Evolutionary conservation across 768 basidiomycete species (phyloP).

Genomic region (Rhizopogon roseolus): DNA sequence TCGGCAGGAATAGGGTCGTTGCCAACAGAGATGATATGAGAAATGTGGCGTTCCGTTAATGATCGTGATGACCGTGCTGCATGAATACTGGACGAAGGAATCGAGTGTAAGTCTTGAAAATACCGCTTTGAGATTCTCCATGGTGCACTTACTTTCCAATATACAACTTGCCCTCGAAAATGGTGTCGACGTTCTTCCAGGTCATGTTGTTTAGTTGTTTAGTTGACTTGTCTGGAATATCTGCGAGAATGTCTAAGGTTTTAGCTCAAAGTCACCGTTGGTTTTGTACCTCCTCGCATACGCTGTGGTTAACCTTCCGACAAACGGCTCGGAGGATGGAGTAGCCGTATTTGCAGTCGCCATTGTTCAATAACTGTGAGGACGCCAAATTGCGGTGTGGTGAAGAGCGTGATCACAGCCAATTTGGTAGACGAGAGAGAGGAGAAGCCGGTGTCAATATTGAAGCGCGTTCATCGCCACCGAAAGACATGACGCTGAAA

Average conservation of each 20-base stretch:
- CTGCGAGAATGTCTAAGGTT: conserved; percentile 19
- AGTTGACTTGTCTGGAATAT: conserved; percentile 21
- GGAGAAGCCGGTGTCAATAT: conserved; percentile 20
- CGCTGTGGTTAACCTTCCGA: conserved; percentile 11
- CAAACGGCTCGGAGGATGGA: conserved; percentile 24
- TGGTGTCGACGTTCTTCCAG: conserved; percentile 66
- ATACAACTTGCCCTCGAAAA: conserved; percentile 63
- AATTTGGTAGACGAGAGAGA: conserved; percentile 17
- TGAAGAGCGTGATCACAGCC: conserved; percentile 28
- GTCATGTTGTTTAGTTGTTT: conserved; percentile 22
- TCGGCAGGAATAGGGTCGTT: conserved; percentile 68
- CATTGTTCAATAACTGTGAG: conserved; percentile 14
- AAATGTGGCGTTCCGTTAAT: conserved; percentile 69
- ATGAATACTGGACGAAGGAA: conserved; percentile 43
- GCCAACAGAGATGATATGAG: conserved; percentile 78
- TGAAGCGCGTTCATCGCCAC: conserved; percentile 28
- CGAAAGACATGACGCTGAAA: conserved; percentile 20
- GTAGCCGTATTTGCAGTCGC: conserved; percentile 22
- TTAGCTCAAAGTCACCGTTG: conserved; percentile 20
- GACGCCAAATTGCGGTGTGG: conserved; percentile 26
- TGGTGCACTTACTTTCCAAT: conserved; percentile 63
- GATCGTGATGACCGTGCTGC: conserved; percentile 70
- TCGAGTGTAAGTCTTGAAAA: conserved; percentile 5
- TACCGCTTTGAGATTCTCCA: conserved; percentile 5
- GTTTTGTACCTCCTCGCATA: conserved; percentile 28